Base-by-base conservation (phyloP, 768 basidiomycete species). In the Pholiota molesta region DNA sequence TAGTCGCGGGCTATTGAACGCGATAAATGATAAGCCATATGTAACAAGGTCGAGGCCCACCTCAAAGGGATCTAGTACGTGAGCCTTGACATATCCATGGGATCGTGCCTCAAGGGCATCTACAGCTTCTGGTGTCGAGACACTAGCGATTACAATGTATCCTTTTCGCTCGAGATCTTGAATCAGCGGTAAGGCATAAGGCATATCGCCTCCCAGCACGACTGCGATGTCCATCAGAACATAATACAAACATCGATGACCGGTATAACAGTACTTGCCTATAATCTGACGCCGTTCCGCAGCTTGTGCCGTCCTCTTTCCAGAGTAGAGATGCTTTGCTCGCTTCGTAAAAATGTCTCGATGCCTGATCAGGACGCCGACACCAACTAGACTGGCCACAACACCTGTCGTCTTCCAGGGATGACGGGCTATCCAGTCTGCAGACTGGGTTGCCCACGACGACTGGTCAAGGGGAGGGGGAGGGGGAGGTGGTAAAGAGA, bases 61-160 rank as follows among this genome's bases (percentile, higher is more conserved):
- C 81, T 94, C 88, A 56, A 78, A 79, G 0, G 93, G 89, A 74
- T 95, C 89, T 42, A 95, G 83, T 31, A 95, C 87, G 60, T 95
- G 83, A 0, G 89, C 93, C 55, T 89, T 88, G 59, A 94, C 84
- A 73, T 85, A 94, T 28, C 95, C 95, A 64, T 88, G 80, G 26
- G 86, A 84, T 62, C 79, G 77, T 37, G 77, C 78, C 72, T 96
- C 93, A 49, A 95, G 75, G 16, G 74, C 76, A 16, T 83, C 79
- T 37, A 86, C 86, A n/a, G 85, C 85, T 57, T 88, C 87, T 0
- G 88, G 83, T 5, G 83, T 86, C 0, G 86, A 77, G 17, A 94
- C 94, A 62, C 90, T 95, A 4, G 88, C 80, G 64, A 96, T 86
- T 39, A 96, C 89, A 67, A 95, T 90, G 68, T 90, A 95, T 0